A percentile compares a stretch with the other conserved stretches of the same genome.
phyloP scores from a whole-genome alignment of 352 stramenopile species.

The Phytophthora ramorum region DNA sequence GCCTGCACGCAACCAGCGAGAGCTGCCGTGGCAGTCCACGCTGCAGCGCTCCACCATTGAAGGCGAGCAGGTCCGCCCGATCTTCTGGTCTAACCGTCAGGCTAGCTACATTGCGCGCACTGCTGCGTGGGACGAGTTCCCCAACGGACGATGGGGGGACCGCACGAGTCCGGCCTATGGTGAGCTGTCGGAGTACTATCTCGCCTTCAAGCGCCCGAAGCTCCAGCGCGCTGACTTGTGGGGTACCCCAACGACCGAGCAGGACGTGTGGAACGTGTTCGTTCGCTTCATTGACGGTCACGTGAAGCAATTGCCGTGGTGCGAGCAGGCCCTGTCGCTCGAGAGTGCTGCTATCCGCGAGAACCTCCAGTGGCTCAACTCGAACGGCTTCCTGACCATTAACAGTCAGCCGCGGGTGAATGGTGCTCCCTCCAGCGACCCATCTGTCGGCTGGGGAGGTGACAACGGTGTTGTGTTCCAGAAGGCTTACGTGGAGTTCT shows the following conservation, averaged over 20 bases:
- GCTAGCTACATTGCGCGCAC: slow-evolving; percentile 97
- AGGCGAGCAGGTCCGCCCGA: slow-evolving; percentile 94
- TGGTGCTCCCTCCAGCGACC: slow-evolving; percentile 89
- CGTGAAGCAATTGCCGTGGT: slow-evolving; percentile 96
- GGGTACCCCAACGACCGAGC: slow-evolving; percentile 78
- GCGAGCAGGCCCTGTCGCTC: slow-evolving; percentile 94
- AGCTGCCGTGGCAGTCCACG: slow-evolving; percentile 78
- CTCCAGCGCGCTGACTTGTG: slow-evolving; percentile 79
- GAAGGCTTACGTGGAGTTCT: slow-evolving; percentile 99
- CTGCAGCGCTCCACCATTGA: slow-evolving; percentile 69
- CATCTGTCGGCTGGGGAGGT: slow-evolving; percentile 95
- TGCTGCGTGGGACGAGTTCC: slow-evolving; percentile 97
- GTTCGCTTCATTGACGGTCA: slow-evolving; percentile 81
- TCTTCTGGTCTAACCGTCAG: slow-evolving; percentile 98
- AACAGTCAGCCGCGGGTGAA: slow-evolving; percentile 95
- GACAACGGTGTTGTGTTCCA: slow-evolving; percentile 97
- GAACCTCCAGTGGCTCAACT: slow-evolving; percentile 88
- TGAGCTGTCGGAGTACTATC: slow-evolving; percentile 96
- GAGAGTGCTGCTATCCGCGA: slow-evolving; percentile 91
- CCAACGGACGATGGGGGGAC: slow-evolving; percentile 96
- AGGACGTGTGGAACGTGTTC: slow-evolving; percentile 97
- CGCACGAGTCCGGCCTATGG: slow-evolving; percentile 95
- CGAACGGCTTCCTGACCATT: slow-evolving; percentile 95
- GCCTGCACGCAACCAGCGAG: slow-evolving; percentile 63
- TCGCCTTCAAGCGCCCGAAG: slow-evolving; percentile 84